Evolutionary conservation across 2,329 filamentous ascomycete genomes (phyloP), one percentile per base, ranked within the genome.

Genomic region (Mollisia scopiformis): DNA sequence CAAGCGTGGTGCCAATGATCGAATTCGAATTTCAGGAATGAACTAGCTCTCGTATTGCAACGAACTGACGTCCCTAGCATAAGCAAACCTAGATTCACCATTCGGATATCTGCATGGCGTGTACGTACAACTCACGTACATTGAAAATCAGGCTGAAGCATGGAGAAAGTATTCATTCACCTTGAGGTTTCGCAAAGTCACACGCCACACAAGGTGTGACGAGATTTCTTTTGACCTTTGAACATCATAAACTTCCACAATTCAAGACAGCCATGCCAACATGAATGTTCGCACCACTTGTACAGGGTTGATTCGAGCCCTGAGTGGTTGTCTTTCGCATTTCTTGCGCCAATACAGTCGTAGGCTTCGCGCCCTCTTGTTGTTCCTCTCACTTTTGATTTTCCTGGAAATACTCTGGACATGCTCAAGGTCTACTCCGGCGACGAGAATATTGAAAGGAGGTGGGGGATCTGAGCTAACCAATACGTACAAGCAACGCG

Each of bases 401-500:
- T 16, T 47, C 3, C 16, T 47, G 2, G 43, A 47, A 2, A 16
- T 16, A 27, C n/a, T 47, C 11, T 47, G 25, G 23, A 47, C 13
- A 3, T 3, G 14, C 23, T 14, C 21, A 13, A 47, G 25, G 28
- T 13, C 14, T 16, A 14, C 43, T 6, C 43, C 43, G 10, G 13
- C 43, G 43, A 47, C 6, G 11, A 47, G 10, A 1, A 27, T 16
- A 16, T n/a, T 47, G 7, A 11, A 11, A 3, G 23, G 23, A 13
- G 28, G 43, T 47, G 14, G 4, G 5, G 43, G 23, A 2, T 3
- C 21, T n/a, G 23, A 25, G 25, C 13, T 47, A 3, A 47, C 21
- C 10, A 4, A 47, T 47, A 13, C 16, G 6, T n/a, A 14, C n/a
- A 16, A 47, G 10, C 43, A 51, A 31, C 28, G 13, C 16, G 81